Conservation (phyloP, 169 alveolate genomes). For the Pseudocohnilembus persalinus region DNA sequence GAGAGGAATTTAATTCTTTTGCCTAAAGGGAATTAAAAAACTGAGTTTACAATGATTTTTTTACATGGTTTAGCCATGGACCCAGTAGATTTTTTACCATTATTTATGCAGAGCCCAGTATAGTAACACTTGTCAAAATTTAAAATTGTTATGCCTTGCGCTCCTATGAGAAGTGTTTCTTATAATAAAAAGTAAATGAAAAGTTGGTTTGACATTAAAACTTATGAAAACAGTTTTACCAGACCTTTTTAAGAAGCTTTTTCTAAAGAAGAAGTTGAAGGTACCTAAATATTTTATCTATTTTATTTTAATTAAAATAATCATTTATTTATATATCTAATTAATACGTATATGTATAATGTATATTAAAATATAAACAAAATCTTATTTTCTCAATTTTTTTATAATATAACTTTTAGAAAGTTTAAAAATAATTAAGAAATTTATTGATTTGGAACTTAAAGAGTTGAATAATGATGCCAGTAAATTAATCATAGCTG, state of each 20-base stretch:
- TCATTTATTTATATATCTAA: too few relatives aligned
- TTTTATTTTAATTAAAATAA: too few relatives aligned
- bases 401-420: background rate
- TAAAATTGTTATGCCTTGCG: slow-evolving; percentile 19
- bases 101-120: background rate
- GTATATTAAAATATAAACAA: background rate
- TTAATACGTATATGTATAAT: too few relatives aligned
- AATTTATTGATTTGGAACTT: slow-evolving; percentile 1
- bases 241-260: slow-evolving; percentile 24
- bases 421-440: background rate
- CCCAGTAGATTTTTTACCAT: background rate
- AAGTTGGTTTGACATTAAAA: slow-evolving; percentile 25
- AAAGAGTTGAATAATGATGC: background rate
- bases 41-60: background rate
- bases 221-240: slow-evolving; percentile 7
- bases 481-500: background rate
- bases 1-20: too few relatives aligned
- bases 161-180: slow-evolving; percentile 12
- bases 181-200: background rate
- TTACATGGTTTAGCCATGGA: slow-evolving; percentile 8
- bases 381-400: background rate
- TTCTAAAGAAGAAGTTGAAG: slow-evolving; percentile 2
- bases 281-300: too few relatives aligned
- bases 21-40: too few relatives aligned
- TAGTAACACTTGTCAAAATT: background rate